Base-by-base conservation (phyloP, 2,329 filamentous ascomycete genomes). In the Exserohilum rostratum region DNA sequence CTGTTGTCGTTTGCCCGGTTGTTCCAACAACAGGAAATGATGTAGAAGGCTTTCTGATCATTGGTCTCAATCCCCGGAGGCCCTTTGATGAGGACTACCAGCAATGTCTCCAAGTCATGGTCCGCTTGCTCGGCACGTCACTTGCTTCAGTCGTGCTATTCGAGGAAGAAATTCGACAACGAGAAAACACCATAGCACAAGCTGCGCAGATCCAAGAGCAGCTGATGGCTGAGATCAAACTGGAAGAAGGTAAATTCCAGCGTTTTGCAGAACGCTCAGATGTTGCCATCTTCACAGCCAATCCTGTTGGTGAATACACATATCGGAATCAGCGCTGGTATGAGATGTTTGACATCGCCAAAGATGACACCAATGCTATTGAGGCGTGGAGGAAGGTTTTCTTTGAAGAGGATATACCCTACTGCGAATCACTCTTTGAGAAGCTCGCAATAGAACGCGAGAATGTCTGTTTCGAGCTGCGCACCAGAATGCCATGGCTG, bases 311-410 rank as follows among this genome's bases (percentile, higher is more conserved):
- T 2, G 61, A 58, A 7, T 73, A 74, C 12, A 64, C 74, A 0
- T 78, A 79, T 53, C 65, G 74, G 6, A 80, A 80, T 44, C 69
- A 78, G 40, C 65, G 69, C 3, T 80, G 76, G 66, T 70, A 54
- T 38, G 69, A 75, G 1, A 67, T 77, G 38, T 68, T 77, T 45
- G 58, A 64, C 25, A 29, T 62, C 4, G 60, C 63, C 10, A 50
- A 46, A 12, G 43, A 57, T 10, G 53, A 55, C 10, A 45, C 30
- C 18, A 54, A 64, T 20, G 62, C 72, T 27, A 58, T 62, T 2
- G 50, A 44, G 15, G 50, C 60, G 6, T 67, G 67, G 70, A 11
- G 46, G 0, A 45, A 43, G 10, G 58, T 72, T 6, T 64, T 60
- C 4, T 70, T 72, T 29, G 67, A 70, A 6, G 75, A 77, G 13